Percentiles rank a stretch among this genome's conserved stretches.
phyloP scores from a whole-genome alignment of 208 protist species.

The Trypanosoma vivax region DNA sequence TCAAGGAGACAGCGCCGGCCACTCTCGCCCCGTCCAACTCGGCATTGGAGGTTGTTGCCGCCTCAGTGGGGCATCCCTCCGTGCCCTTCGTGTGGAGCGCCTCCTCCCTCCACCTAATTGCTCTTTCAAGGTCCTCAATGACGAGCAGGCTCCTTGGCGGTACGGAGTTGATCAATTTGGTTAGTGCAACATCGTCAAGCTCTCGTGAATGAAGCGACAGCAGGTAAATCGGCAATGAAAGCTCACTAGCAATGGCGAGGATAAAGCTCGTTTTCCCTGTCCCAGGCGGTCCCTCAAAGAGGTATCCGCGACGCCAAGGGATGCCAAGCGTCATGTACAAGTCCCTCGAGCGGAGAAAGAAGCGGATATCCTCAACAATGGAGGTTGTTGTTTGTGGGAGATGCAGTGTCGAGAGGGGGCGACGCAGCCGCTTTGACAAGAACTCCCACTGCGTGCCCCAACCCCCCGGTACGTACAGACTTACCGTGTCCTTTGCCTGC shows the following conservation, averaged over 20 bases:
- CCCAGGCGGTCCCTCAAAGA: conserved; percentile 92
- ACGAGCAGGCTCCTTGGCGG: conserved; percentile 84
- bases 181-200: conserved; percentile 82
- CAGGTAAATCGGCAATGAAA: conserved; percentile 87
- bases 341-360: conserved; percentile 73
- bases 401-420: conserved; percentile 73
- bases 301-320: conserved; percentile 92
- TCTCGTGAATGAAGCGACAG: conserved; percentile 77
- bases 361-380: conserved; percentile 66
- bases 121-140: conserved; percentile 94
- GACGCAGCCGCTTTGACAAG: conserved; percentile 48
- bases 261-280: conserved; percentile 93
- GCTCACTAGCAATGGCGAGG: conserved; percentile 83
- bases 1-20: conserved; percentile 84
- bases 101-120: conserved; percentile 33
- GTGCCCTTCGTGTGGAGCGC: background rate
- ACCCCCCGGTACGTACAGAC: conserved; percentile 52
- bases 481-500: conserved; percentile 47
- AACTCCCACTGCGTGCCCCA: conserved; percentile 61
- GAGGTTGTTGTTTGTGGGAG: conserved; percentile 35
- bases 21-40: conserved; percentile 19
- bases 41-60: conserved; percentile 20
- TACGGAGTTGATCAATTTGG: conserved; percentile 69
- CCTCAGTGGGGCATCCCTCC: conserved; percentile 12
- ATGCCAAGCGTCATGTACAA: conserved; percentile 90